Base-by-base conservation (phyloP, 1,139 yeast species). In the Yamadazyma buinensis region DNA sequence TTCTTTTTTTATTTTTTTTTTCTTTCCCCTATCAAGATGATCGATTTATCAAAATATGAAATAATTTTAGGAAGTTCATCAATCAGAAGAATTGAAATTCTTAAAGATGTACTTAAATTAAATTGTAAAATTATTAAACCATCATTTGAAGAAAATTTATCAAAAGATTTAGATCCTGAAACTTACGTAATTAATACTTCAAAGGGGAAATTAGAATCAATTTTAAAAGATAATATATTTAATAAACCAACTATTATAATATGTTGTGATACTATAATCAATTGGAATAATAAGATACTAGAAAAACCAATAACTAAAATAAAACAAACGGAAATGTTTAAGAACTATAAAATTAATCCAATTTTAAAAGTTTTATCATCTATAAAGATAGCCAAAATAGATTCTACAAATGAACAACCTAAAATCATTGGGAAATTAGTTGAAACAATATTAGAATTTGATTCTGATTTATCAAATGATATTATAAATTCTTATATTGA, bases 191-290 rank as follows among this genome's bases (percentile, higher is more conserved):
- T 57, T 23, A 69, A 72, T 29, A 92, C 97, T 0, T 84, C 95
- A 1, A 56, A 60, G 13, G 75, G 72, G 21, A 92, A 92, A 35
- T 63, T 80, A 45, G 52, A 44, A 22, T 37, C 49, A 11, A 34
- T 29, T 15, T 35, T 42, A n/a, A 25, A 37, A n/a, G 35, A 38
- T 7, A 36, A 38, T 7, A 23, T 39, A 2, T 39, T 40, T 28
- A n/a, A 21, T 3, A 14, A 28, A 12, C 45, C 45, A 10, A 39
- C 47, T 0, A 50, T 85, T 2, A 60, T 80, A 4, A 49, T 85
- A 5, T 78, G 95, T 1, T 92, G 96, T n/a, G 97, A 94, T 52
- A 87, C 97, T 0, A 73, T 92, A 8, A 76, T 90, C n/a, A 77
- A 78, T 17, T 65, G 76, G 32, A 67, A 73, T 29, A 79, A 77